Evolutionary conservation across 2,329 filamentous ascomycete species (phyloP).

Genomic region (Fusarium ramigenum): DNA sequence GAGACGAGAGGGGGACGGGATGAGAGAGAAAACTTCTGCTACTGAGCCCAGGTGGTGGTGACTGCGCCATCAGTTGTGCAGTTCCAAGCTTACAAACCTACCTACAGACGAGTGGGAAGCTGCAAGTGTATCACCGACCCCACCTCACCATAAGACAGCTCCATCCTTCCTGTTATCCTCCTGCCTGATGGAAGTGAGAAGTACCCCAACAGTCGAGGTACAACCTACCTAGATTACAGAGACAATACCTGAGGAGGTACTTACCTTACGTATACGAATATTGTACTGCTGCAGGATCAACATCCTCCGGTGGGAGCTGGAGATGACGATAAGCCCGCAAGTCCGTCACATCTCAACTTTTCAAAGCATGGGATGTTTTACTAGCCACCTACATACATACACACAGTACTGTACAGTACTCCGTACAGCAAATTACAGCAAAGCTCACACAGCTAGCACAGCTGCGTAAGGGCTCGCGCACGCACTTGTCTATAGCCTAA

Average conservation of each 20-base stretch:
- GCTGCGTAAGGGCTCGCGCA: background rate
- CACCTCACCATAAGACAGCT: background rate
- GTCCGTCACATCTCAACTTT: background rate
- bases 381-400: background rate
- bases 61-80: background rate
- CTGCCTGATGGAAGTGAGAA: background rate
- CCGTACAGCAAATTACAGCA: no score
- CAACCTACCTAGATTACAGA: background rate
- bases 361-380: background rate
- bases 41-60: background rate
- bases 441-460: background rate
- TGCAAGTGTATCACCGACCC: background rate
- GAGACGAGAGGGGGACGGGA: background rate
- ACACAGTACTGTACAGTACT: background rate
- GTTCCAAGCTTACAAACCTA: background rate
- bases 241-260: background rate
- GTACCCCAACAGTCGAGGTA: background rate
- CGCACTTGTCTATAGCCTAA: background rate
- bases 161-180: background rate
- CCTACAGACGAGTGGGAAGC: background rate
- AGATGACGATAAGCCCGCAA: background rate
- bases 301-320: background rate
- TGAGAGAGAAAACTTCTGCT: background rate
- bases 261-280: conserved; percentile 1
- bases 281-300: background rate